Base-by-base conservation (phyloP, 2,329 filamentous ascomycete genomes). In the Neofusicoccum parvum region DNA sequence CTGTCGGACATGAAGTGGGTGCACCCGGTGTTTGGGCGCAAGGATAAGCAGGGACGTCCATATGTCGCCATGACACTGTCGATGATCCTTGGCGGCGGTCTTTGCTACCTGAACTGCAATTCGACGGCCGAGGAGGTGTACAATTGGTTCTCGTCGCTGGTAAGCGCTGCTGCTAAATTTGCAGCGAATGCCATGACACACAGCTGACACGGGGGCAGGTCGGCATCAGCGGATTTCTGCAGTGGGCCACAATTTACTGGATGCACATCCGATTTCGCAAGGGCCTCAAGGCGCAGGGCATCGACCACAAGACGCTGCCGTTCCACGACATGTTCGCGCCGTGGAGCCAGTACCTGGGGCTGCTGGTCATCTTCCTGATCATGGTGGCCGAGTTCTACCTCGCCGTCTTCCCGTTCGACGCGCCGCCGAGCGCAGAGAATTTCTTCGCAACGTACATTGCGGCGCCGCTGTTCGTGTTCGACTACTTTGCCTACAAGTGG, bases 361-460 rank as follows among this genome's bases (percentile, higher is more conserved):
- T 65, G 11, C 9, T 51, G 14, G 63, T 65, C 63, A 73, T 81
- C 49, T 58, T 82, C 11, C 76, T 84, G 32, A 78, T 83, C 66
- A 73, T 82, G 43, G 76, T 79, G 3, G 51, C 51, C 51, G 77
- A 83, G 64, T 83, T 84, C 70, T 84, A 84, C 68, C 76, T 84
- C 1, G 73, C 78, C 3, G 71, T 83, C 2, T 83, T 78, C 76
- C 82, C 82, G 0, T 72, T 84, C 3, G 72, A 69, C 0, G 74
- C 70, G 0, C 59, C 66, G 2, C 69, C 75, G 2, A 74, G 69
- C 9, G 81, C 79, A 0, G 71, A 76, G 67, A 74, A 69, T 50
- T 84, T 84, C 76, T 84, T 84, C 68, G 76, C 81, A 0, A 82
- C 76, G 63, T 84, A 81, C 65, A 72, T 83, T 15, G 81, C 79